Conservation (phyloP, 345 rosid genomes). For the Lenwebbia sp. region DNA sequence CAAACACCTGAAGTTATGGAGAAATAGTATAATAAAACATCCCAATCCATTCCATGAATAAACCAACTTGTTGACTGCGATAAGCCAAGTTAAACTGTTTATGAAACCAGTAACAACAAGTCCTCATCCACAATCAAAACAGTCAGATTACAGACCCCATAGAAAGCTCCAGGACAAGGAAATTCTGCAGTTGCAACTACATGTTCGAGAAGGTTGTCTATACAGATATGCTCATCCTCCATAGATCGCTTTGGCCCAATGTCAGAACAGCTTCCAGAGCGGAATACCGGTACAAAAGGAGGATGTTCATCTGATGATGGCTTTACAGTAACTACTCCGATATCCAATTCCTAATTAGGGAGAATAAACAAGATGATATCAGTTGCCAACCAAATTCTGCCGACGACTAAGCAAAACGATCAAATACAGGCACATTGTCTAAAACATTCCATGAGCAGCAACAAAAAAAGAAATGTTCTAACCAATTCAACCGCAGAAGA, state of each 20-base stretch:
- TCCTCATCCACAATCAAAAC: not conserved
- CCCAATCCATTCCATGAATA: accelerated
- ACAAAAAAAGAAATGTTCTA: not conserved
- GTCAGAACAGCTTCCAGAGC: conserved; percentile 17
- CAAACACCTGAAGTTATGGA: conserved; percentile 15
- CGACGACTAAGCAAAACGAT: not conserved
- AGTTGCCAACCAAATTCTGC: not conserved
- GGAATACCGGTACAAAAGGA: not conserved
- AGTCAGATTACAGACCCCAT: conserved; percentile 12
- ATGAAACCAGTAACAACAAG: not conserved
- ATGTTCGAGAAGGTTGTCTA: conserved; percentile 11
- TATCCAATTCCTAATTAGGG: not conserved
- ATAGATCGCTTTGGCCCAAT: conserved; percentile 4
- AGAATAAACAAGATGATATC: not conserved
- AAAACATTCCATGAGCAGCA: not conserved
- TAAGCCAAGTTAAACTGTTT: not conserved
- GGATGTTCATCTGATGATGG: not conserved
- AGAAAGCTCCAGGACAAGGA: conserved; percentile 19
- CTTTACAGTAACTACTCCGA: not conserved
- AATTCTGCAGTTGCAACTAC: not conserved
- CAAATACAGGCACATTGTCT: not conserved
- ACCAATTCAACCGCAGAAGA: conserved; percentile 1
- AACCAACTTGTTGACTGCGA: not conserved
- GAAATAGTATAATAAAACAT: not conserved
- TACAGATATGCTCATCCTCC: conserved; percentile 18